Base-by-base conservation (phyloP, 2,329 filamentous ascomycete genomes). In the Nakataea oryzae region DNA sequence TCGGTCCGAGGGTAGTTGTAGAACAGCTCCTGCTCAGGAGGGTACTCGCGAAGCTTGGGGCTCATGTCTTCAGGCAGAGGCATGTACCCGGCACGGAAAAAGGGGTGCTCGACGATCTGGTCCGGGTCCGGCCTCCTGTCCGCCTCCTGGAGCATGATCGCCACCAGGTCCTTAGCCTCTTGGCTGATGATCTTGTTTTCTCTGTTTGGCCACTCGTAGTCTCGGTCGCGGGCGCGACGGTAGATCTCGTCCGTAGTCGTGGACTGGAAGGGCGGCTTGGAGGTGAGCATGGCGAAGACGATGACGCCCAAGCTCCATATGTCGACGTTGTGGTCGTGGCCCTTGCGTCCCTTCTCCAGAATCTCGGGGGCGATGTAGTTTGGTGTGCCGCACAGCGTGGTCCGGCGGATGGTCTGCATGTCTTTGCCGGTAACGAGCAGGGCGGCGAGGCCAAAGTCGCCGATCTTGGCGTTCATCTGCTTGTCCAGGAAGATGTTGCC, bases 291-390 rank as follows among this genome's bases (percentile, higher is more conserved):
- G 59, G 95, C 96, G 76, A 96, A 97, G 87, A 96, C 92, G 72
- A 99, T 99, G 67, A 99, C 95, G 26, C 96, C 95, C 71, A 99
- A 81, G 57, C 93, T 96, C 96, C 96, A 99, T 62, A 99, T 90
- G 72, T 99, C 95, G 3, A 99, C 95, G 79, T 96, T 96, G 72
- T 97, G 93, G 67, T 96, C 95, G 72, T 99, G 95, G 0, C 95
- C 95, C 69, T 93, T 91, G 71, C 91, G 95, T 41, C 89, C 91
- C 79, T 95, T 96, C 71, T 96, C 91, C 60, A 99, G 77, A 65
- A 99, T 96, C 71, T 99, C 95, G 0, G 95, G 95, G 0, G 95
- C 95, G 68, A 99, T 96, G 73, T 99, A 99, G 74, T 99, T 99
- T 1, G 95, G 95, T 5, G 95, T 99, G 63, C 95, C 95, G 69